Evolutionary conservation across 495 filamentous ascomycete species (phyloP).

Genomic region (Neurospora sp.): DNA sequence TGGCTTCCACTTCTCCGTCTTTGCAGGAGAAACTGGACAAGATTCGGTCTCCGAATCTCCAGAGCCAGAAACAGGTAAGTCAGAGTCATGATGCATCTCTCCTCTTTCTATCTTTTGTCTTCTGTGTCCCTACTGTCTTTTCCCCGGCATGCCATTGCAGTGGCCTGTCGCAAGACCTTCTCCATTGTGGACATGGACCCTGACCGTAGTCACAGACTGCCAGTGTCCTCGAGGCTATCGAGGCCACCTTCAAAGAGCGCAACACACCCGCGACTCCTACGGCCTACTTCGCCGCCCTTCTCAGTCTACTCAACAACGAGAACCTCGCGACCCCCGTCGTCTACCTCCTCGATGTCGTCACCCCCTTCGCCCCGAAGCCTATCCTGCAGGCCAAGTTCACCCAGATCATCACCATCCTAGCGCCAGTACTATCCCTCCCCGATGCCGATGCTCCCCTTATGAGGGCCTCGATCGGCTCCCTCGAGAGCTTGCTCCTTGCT

Average conservation of each 20-base stretch:
- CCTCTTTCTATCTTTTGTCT: neutral
- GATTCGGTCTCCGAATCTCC: slow-evolving; percentile 90
- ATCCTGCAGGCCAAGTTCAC: slow-evolving; percentile 88
- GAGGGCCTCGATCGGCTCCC: slow-evolving; percentile 79
- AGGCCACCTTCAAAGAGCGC: slow-evolving; percentile 82
- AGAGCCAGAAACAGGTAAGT: slow-evolving; percentile 85
- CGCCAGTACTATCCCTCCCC: slow-evolving; percentile 64
- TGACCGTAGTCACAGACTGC: slow-evolving; percentile 50
- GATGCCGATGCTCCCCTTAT: slow-evolving; percentile 85
- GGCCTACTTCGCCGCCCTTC: slow-evolving; percentile 91
- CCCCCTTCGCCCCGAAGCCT: slow-evolving; percentile 68
- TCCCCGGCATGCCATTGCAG: neutral
- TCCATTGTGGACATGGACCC: neutral
- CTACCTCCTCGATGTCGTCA: slow-evolving; percentile 88
- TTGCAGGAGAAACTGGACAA: slow-evolving; percentile 86
- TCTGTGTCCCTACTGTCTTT: neutral
- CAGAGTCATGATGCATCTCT: neutral
- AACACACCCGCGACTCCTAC: slow-evolving; percentile 73
- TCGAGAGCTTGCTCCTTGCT: slow-evolving; percentile 77
- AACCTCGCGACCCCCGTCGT: slow-evolving; percentile 80
- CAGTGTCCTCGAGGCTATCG: slow-evolving; percentile 80
- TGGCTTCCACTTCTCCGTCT: slow-evolving; percentile 44
- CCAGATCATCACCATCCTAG: slow-evolving; percentile 79
- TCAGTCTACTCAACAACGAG: slow-evolving; percentile 81
- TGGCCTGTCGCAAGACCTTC: slow-evolving; percentile 1